Percentiles rank a stretch among this genome's conserved stretches.
These are phyloP conservation scores for Backusella morwellensis DNA, from an alignment of 192 early-diverging fungal genomes.

Conservation along the genomic window DNA sequence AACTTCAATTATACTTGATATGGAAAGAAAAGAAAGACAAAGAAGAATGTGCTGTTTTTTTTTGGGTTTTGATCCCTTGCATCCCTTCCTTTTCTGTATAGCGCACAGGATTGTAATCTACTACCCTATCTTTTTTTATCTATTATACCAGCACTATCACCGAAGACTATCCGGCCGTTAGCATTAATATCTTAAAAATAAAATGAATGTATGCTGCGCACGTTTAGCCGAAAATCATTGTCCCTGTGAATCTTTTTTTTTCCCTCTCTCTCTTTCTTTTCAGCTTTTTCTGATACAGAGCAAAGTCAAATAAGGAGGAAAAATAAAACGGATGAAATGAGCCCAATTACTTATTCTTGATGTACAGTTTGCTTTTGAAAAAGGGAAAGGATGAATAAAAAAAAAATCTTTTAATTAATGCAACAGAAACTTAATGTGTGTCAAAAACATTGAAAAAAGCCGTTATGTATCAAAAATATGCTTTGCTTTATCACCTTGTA, in stretches of 20 bases:
- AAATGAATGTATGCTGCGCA: too few relatives aligned
- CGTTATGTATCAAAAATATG: background rate
- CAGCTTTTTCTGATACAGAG: background rate
- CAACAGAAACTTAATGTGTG: background rate
- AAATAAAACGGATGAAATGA: background rate
- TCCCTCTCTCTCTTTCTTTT: too few relatives aligned
- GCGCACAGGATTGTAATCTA: too few relatives aligned
- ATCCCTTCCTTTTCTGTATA: too few relatives aligned
- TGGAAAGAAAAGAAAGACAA: background rate
- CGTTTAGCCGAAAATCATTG: too few relatives aligned
- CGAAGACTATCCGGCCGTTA: too few relatives aligned
- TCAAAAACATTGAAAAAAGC: background rate
- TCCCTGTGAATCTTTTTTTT: background rate
- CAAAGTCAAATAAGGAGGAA: background rate
- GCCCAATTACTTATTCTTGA: background rate
- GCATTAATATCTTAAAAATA: too few relatives aligned
- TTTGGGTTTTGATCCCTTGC: background rate
- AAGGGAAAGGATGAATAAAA: background rate
- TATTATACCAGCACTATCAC: too few relatives aligned
- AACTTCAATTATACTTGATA: background rate
- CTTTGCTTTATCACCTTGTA: too few relatives aligned
- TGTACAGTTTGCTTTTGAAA: background rate
- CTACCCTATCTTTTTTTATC: too few relatives aligned
- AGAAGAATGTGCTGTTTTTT: background rate
- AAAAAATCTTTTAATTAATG: background rate